These are phyloP conservation scores for Pistacia vera DNA, from an alignment of 345 rosid species.

Conservation along the genomic window DNA sequence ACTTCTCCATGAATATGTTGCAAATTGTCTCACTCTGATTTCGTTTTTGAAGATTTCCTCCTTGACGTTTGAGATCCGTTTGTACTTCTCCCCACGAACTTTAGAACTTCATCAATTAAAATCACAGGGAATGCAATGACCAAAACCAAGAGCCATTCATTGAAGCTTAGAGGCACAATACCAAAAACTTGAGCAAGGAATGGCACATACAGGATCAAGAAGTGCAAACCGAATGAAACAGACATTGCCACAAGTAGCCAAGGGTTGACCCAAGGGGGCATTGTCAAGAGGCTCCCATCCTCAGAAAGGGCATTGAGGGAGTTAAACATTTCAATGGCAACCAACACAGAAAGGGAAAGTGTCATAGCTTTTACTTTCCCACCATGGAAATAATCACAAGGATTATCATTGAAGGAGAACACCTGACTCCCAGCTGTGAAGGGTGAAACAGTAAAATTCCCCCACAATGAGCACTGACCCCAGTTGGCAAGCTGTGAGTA, in stretches of 20 bases:
- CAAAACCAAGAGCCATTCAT: constrained; percentile 71
- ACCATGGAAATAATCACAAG: constrained; percentile 60
- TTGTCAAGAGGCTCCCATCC: constrained; percentile 60
- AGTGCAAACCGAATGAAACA: constrained; percentile 65
- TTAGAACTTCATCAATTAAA: constrained; percentile 58
- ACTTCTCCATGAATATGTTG: neutral
- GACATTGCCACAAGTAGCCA: constrained; percentile 70
- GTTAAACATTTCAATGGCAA: constrained; percentile 80
- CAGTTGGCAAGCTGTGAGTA: constrained; percentile 69
- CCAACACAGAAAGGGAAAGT: constrained; percentile 70
- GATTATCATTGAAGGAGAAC: constrained; percentile 44
- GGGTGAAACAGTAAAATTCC: constrained; percentile 47
- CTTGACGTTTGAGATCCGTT: constrained; percentile 18
- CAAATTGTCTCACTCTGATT: constrained; percentile 39
- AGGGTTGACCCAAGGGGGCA: constrained; percentile 88
- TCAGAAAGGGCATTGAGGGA: constrained; percentile 78
- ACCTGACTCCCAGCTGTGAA: constrained; percentile 58
- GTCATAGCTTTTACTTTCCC: constrained; percentile 77
- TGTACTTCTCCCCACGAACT: constrained; percentile 44
- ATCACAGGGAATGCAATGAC: constrained; percentile 64
- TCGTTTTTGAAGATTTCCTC: constrained; percentile 36
- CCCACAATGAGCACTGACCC: constrained; percentile 70
- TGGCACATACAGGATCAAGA: constrained; percentile 65
- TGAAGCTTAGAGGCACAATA: constrained; percentile 69
- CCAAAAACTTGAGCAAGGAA: constrained; percentile 65